These are phyloP conservation scores for Alternaria gaisen DNA, from an alignment of 2,329 filamentous ascomycete species.

Conservation along the genomic window DNA sequence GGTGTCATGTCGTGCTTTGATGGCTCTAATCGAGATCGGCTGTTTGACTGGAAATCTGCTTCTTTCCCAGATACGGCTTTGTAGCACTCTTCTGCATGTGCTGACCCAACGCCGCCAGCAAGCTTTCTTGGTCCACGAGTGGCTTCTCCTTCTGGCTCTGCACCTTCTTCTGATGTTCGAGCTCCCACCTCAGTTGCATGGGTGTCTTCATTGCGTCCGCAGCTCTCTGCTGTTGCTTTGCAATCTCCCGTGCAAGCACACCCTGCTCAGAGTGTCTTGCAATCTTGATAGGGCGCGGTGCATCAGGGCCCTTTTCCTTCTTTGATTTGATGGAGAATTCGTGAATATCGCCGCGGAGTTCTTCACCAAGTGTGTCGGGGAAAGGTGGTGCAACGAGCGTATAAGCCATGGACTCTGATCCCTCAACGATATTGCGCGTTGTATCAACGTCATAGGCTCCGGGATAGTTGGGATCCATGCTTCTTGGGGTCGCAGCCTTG, in stretches of 20 bases:
- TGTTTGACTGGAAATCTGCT: slow-evolving; percentile 12
- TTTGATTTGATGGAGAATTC: slow-evolving; percentile 72
- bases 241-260: slow-evolving; percentile 39
- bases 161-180: slow-evolving; percentile 38
- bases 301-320: slow-evolving; percentile 50
- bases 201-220: slow-evolving; percentile 45
- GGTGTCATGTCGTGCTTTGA: not conserved
- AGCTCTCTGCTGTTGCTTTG: slow-evolving; percentile 26
- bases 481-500: slow-evolving; percentile 18
- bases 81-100: slow-evolving; percentile 47
- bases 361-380: slow-evolving; percentile 79
- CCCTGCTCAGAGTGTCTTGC: slow-evolving; percentile 13
- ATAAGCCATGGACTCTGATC: slow-evolving; percentile 66
- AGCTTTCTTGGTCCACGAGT: slow-evolving; percentile 42
- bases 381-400: slow-evolving; percentile 80
- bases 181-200: slow-evolving; percentile 47
- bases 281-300: slow-evolving; percentile 18
- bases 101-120: slow-evolving; percentile 54
- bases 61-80: slow-evolving; percentile 24
- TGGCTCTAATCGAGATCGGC: slow-evolving; percentile 23
- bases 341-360: slow-evolving; percentile 73
- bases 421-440: slow-evolving; percentile 76
- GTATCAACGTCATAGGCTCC: slow-evolving; percentile 69
- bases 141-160: slow-evolving; percentile 26
- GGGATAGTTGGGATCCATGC: slow-evolving; percentile 18